A percentile compares a stretch with the other conserved stretches of the same genome.
These are phyloP conservation scores for Neocatenulostroma microsporum DNA, from an alignment of 2,329 filamentous ascomycete genomes.

Conservation along the genomic window DNA sequence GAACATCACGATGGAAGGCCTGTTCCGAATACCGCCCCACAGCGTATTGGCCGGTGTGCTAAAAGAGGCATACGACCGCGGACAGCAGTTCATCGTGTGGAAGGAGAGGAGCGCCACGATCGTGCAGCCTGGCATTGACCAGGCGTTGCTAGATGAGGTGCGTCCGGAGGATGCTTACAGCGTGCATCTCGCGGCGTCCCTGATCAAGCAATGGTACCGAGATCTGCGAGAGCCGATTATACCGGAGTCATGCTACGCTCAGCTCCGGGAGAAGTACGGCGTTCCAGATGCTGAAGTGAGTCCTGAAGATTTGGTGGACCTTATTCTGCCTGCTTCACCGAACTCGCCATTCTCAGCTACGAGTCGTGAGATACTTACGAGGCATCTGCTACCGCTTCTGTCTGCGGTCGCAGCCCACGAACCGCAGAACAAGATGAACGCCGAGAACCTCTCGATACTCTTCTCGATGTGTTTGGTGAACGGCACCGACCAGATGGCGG, in stretches of 20 bases:
- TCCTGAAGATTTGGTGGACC: slow-evolving; percentile 37
- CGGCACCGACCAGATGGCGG: slow-evolving; percentile 48
- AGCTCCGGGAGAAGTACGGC: slow-evolving; percentile 38
- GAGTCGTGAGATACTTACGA: slow-evolving; percentile 41
- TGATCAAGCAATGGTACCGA: slow-evolving; percentile 51
- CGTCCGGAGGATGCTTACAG: slow-evolving; percentile 46
- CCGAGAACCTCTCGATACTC: slow-evolving; percentile 48
- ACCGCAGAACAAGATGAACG: slow-evolving; percentile 48
- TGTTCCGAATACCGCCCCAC: slow-evolving; percentile 49
- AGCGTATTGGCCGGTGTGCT: slow-evolving; percentile 43
- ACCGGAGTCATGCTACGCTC: slow-evolving; percentile 41
- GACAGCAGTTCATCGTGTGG: slow-evolving; percentile 48
- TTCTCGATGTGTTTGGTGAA: slow-evolving; percentile 47
- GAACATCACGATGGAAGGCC: slow-evolving; percentile 44
- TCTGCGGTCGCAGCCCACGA: slow-evolving; percentile 39
- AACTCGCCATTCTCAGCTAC: slow-evolving; percentile 39
- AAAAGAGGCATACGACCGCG: slow-evolving; percentile 48
- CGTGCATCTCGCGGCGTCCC: slow-evolving; percentile 45
- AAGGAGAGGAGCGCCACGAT: slow-evolving; percentile 37
- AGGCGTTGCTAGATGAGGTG: slow-evolving; percentile 35
- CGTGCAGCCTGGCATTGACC: slow-evolving; percentile 31
- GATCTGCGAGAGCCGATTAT: slow-evolving; percentile 47
- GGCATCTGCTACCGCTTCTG: slow-evolving; percentile 48
- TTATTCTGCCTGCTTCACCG: slow-evolving; percentile 40
- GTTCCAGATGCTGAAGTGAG: slow-evolving; percentile 31